Conservation (phyloP, 805 yeast species). For the Pichia membranifaciens region DNA sequence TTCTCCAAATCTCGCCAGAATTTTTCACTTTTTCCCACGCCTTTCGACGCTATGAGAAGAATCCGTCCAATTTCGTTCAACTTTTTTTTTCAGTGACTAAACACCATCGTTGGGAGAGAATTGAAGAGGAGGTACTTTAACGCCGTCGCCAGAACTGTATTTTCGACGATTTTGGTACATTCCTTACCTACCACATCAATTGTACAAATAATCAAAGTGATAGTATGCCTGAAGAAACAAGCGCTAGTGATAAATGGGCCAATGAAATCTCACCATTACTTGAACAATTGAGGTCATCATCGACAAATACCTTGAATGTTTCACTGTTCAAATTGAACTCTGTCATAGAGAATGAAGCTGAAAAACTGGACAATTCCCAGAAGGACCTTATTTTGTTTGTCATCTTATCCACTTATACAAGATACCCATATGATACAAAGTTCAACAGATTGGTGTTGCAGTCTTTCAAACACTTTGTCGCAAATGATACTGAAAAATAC, state of each 20-base stretch:
- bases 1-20: too few relatives aligned
- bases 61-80: too few relatives aligned
- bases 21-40: too few relatives aligned
- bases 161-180: too few relatives aligned
- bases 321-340: constrained; percentile 29
- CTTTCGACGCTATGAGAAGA: too few relatives aligned
- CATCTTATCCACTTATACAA: constrained; percentile 43
- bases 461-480: constrained; percentile 35
- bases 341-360: constrained; percentile 22
- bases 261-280: constrained; percentile 17
- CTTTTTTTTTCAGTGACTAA: too few relatives aligned
- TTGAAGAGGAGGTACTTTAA: too few relatives aligned
- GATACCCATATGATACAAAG: constrained; percentile 42
- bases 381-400: constrained; percentile 29
- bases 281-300: constrained; percentile 27
- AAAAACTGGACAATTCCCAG: constrained; percentile 17
- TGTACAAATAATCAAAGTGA: not conserved
- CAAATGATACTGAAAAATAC: constrained; percentile 24
- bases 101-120: too few relatives aligned
- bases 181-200: too few relatives aligned
- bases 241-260: constrained; percentile 9
- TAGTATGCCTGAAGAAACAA: constrained; percentile 11
- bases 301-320: constrained; percentile 32
- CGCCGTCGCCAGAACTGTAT: too few relatives aligned
- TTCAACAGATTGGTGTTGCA: constrained; percentile 40